A percentile compares a stretch with the other conserved stretches of the same genome.
phyloP scores from a whole-genome alignment of 148 eudicot species.

The Silene conica region DNA sequence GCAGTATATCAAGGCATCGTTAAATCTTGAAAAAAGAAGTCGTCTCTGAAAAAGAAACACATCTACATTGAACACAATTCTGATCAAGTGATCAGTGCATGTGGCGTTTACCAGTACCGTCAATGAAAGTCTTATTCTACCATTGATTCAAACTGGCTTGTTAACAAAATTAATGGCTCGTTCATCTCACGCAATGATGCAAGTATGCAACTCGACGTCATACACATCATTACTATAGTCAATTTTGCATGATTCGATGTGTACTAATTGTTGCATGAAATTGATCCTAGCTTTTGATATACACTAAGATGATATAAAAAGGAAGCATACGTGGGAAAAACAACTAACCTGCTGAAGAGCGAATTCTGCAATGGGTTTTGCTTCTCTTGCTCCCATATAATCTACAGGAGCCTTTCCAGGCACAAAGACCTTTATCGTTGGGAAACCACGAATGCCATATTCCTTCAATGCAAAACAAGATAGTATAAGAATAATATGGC shows the following conservation, averaged over 20 bases:
- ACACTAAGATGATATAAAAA: background rate
- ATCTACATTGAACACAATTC: no score
- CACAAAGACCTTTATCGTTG: conserved; percentile 88
- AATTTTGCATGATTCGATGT: background rate
- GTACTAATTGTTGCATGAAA: background rate
- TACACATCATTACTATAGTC: background rate
- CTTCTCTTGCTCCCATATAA: conserved; percentile 91
- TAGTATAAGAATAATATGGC: conserved; percentile 7
- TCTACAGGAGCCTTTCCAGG: conserved; percentile 85
- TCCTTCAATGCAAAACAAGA: conserved; percentile 45
- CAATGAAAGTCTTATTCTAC: background rate
- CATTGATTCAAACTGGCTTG: no score
- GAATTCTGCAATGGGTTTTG: conserved; percentile 73
- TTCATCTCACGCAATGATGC: background rate
- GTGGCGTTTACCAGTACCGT: no score
- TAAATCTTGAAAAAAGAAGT: no score
- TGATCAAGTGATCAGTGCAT: no score
- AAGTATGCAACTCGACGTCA: background rate
- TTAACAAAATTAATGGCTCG: no score
- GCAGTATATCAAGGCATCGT: no score
- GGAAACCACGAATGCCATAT: conserved; percentile 89
- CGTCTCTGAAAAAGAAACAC: no score
- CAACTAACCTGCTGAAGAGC: conserved; percentile 67
- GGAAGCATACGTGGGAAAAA: background rate
- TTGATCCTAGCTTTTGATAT: background rate